Evolutionary conservation across 768 basidiomycete genomes (phyloP), one percentile per base, ranked within the genome.

Genomic region (Auricularia auricula-judae): DNA sequence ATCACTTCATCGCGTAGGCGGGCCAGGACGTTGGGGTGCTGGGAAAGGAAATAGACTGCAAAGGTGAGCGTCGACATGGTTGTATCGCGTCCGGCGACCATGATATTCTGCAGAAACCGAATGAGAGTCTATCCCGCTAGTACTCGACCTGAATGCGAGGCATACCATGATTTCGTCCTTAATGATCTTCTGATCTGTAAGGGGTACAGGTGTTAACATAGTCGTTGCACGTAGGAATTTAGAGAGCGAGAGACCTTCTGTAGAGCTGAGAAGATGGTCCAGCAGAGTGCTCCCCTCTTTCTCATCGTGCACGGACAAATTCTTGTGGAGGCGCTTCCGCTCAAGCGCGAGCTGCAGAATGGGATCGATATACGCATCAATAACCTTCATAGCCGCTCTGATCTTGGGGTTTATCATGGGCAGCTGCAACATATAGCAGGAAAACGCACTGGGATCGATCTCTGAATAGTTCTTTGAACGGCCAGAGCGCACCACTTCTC

Each of bases 31-130:
- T 70, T 68, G 1, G 75, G 76, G 63, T 76, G 66, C 61, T 71
- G 64, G 14, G 72, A 68, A 36, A 78, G 69, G 35, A 73, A 66
- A 66, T 78, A 78, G 3, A 76, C 66, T 4, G 70, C 69, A 43
- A 72, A 74, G 0, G 76, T 75, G 33, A 77, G 62, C 8, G 72
- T 73, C 3, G 71, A 68, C 18, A 74, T 74, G 1, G 76, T 77
- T 21, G 79, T 79, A 66, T 80, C 80, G 16, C 79, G 68, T 12
- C 79, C 78, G 23, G 81, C 81, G 8, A 82, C 71, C 44, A 82
- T 66, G 56, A 81, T 74, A 61, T 77, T 79, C 62, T 81, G 64
- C 47, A 18, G 11, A 51, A 16, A 29, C 29, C 29, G 29, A 18
- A 51, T 51, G 18, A 51, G 47, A 10, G 11, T 51, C 18, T 29